A percentile compares a stretch with the other conserved stretches of the same genome.
These are phyloP conservation scores for Lophium mytilinum DNA, from an alignment of 495 filamentous ascomycete genomes.

Conservation along the genomic window DNA sequence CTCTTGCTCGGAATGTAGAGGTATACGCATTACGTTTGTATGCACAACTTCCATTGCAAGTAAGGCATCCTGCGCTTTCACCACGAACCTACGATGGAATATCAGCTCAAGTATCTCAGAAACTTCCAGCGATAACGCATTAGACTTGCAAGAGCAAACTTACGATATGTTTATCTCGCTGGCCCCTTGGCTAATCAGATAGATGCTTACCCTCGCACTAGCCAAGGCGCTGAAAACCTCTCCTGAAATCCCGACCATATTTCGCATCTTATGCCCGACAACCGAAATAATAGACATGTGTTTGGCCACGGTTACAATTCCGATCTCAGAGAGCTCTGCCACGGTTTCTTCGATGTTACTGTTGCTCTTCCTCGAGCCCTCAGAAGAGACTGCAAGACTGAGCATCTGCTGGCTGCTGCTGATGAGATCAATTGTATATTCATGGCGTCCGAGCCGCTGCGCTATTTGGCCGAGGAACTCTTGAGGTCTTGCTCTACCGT, in stretches of 20 bases:
- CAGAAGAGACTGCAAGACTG: constrained; percentile 31
- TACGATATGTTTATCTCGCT: constrained; percentile 39
- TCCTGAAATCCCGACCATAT: constrained; percentile 36
- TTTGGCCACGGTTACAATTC: constrained; percentile 27
- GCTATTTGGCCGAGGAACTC: constrained; percentile 35
- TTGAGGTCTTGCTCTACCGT: constrained; percentile 34
- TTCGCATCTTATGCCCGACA: constrained; percentile 38
- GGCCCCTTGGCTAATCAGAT: constrained; percentile 38
- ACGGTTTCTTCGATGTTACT: constrained; percentile 22
- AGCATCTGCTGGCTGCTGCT: constrained; percentile 36
- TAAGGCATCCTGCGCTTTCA: constrained; percentile 32
- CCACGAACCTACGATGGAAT: constrained; percentile 28
- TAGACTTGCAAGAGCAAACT: constrained; percentile 10
- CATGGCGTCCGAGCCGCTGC: constrained; percentile 30
- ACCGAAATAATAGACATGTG: constrained; percentile 38
- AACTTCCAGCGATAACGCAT: background rate
- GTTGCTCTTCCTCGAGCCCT: constrained; percentile 9
- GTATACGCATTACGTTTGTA: constrained; percentile 37
- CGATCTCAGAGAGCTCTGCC: constrained; percentile 30
- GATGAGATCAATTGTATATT: constrained; percentile 34
- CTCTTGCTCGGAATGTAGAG: constrained; percentile 16
- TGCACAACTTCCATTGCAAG: constrained; percentile 37
- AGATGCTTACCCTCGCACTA: constrained; percentile 33
- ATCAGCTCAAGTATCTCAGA: background rate
- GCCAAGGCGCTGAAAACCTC: constrained; percentile 37